Evolutionary conservation across 495 filamentous ascomycete species (phyloP).

Genomic region (Aspergillus ostianus): DNA sequence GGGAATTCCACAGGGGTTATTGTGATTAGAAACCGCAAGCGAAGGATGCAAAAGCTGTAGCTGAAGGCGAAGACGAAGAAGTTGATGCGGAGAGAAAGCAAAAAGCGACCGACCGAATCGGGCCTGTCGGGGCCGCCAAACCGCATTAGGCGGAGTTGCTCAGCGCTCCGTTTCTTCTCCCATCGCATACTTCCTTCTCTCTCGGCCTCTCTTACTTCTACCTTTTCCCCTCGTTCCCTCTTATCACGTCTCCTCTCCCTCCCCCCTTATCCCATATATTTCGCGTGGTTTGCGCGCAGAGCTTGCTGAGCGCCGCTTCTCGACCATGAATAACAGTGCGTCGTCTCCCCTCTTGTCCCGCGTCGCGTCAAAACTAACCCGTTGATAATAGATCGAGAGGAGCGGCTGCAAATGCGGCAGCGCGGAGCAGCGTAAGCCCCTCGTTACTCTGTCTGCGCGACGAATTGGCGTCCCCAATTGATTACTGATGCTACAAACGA

Average conservation of each 20-base stretch:
- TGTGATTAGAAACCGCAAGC: background rate
- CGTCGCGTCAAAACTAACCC: conserved; percentile 20
- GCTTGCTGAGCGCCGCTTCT: conserved; percentile 32
- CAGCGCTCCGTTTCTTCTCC: background rate
- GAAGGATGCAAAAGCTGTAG: background rate
- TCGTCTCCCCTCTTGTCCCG: background rate
- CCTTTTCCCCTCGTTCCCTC: background rate
- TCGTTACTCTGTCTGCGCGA: conserved; percentile 28
- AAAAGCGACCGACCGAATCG: background rate
- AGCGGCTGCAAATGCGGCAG: conserved; percentile 57
- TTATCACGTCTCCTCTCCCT: conserved; percentile 5
- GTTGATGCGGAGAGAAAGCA: conserved; percentile 26
- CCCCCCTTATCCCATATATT: conserved; percentile 4
- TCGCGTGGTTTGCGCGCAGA: conserved; percentile 33
- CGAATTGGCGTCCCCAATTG: conserved; percentile 9
- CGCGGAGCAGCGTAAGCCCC: conserved; percentile 56
- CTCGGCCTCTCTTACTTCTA: background rate
- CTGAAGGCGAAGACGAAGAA: background rate
- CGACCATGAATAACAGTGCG: conserved; percentile 46
- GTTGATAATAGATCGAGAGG: conserved; percentile 46
- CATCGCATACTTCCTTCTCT: background rate
- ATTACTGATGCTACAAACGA: conserved; percentile 19
- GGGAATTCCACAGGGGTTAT: background rate
- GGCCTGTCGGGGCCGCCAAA: conserved; percentile 10
- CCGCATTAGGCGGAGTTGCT: conserved; percentile 13